Evolutionary conservation across 2,329 filamentous ascomycete species (phyloP), one percentile per base, ranked within the genome.

Genomic region (Diplodia intermedia): DNA sequence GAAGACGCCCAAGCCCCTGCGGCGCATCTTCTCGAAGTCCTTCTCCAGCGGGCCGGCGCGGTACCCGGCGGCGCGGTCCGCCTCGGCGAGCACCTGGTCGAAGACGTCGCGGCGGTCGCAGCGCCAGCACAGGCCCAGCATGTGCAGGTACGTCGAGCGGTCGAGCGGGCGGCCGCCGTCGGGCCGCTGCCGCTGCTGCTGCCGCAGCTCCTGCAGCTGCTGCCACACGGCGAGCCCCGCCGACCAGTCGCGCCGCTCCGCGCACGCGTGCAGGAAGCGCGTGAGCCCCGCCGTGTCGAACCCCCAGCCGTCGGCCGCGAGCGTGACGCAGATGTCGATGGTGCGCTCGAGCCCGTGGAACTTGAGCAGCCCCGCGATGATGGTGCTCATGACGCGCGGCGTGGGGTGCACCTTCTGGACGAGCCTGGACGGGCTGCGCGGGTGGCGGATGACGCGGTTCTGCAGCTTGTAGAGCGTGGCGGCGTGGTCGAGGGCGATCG

Each of bases 231-330:
- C 76, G 15, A 75, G 73, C 4, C 78, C 79, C 18, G 73, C 68
- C 15, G 69, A 69, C 78, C 77, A 79, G 66, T 84, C 80, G 12
- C 72, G 70, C 11, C 77, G 73, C 5, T 75, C 72, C 7, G 80
- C 75, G 70, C 82, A 83, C 66, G 82, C 78, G 11, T 73, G 72
- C 49, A 84, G 73, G 40, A 84, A 73, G 15, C 76, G 73, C 0
- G 72, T 76, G 5, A 84, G 73, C 3, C 78, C 79, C 14, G 71
- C 70, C 49, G 80, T 74, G 65, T 80, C 79, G 9, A 84, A 72
- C 11, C 82, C 81, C 82, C 82, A 84, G 50, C 82, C 82, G 57
- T 83, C 79, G 7, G 73, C 69, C 18, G 79, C 78, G 78, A 83
- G 80, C 40, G 78, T 75, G 60, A 76, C 75, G 70, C 80, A 82